These are phyloP conservation scores for Sporothrix curviconia DNA, from an alignment of 2,329 filamentous ascomycete species.

Conservation along the genomic window DNA sequence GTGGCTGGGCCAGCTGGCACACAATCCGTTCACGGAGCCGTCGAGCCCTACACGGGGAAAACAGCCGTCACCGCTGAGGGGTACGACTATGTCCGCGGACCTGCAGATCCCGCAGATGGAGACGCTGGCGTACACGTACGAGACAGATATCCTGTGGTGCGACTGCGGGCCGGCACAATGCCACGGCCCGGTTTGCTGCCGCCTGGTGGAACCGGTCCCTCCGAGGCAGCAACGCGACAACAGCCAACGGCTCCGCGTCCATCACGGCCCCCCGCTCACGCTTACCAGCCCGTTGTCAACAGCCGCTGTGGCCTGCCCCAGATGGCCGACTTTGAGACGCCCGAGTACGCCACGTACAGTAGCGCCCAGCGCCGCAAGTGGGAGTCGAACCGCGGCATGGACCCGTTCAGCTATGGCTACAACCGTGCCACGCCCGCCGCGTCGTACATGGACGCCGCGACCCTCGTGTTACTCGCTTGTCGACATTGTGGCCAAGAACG, in stretches of 20 bases:
- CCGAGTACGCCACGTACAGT: conserved; percentile 48
- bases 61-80: conserved; percentile 23
- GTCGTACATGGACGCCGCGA: conserved; percentile 46
- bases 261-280: no score
- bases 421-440: conserved; percentile 45
- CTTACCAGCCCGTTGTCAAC: conserved; percentile 46
- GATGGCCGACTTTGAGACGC: conserved; percentile 51
- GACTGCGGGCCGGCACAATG: conserved; percentile 37
- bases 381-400: conserved; percentile 55
- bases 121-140: conserved; percentile 34
- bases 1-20: conserved; percentile 33
- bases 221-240: conserved; percentile 20
- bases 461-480: conserved; percentile 42
- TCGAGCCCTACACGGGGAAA: conserved; percentile 38
- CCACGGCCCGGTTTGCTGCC: conserved; percentile 34
- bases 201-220: conserved; percentile 34
- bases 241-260: background rate
- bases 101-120: conserved; percentile 42
- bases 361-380: conserved; percentile 49
- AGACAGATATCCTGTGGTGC: conserved; percentile 45
- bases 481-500: conserved; percentile 49
- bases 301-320: conserved; percentile 45
- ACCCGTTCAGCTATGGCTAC: conserved; percentile 54
- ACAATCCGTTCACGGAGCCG: conserved; percentile 38
- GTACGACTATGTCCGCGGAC: conserved; percentile 36